Evolutionary conservation across 2,329 filamentous ascomycete species (phyloP), one percentile per base, ranked within the genome.

Genomic region (Fusarium compactum): DNA sequence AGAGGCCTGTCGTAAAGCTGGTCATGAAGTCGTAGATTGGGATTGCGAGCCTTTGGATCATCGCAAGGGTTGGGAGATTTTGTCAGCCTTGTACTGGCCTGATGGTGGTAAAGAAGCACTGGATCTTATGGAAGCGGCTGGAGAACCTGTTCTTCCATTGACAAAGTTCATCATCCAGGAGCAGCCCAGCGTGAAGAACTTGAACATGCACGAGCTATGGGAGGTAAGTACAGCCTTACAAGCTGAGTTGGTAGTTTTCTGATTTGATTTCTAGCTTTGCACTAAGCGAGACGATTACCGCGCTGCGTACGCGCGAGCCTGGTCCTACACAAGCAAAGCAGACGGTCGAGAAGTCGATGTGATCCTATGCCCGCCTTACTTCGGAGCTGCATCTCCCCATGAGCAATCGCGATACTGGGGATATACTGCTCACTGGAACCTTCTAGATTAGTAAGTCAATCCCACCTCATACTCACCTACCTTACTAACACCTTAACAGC

Each of bases 341-440:
- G 71, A 65, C 5, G 76, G 76, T 8, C 44, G 54, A 53, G 72
- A 76, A 45, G 83, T 90, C 11, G 90, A 92, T 76, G 86, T 89
- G 1, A 85, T 92, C 34, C 80, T 92, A 2, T 89, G 86, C 58
- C 90, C 90, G 0, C 85, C 83, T 0, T 86, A 85, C 0, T 87
- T 88, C 3, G n/a, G 86, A 83, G 78, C 85, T 65, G 83, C 78
- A 71, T 61, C 80, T 63, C 67, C 89, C 67, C 77, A 87, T 68
- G 78, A 79, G 6, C 71, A 77, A 12, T 78, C 76, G 6, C 76
- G 77, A 73, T 91, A 76, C 82, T 92, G 89, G 89, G 85, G 85
- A 2, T 93, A 92, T 70, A 91, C 89, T 0, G 81, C 85, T 1
- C 85, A 89, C 65, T 92, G 90, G 89, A 93, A 92, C 74, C 72